A percentile compares a stretch with the other conserved stretches of the same genome.
Conservation (phyloP, 2,329 filamentous ascomycete species). For the Ceratocystis smalleyi region DNA sequence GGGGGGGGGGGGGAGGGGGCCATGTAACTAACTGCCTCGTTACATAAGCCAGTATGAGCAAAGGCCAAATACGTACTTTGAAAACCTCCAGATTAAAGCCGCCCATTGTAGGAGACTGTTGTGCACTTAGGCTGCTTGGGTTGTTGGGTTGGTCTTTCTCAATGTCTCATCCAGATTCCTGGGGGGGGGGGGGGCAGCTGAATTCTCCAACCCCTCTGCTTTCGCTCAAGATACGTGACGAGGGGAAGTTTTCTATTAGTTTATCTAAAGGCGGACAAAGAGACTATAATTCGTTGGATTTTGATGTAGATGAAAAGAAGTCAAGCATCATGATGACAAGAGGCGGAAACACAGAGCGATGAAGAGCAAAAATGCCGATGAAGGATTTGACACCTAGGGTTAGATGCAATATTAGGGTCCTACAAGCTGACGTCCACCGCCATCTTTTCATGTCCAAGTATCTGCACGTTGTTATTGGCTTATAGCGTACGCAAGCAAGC, state of each 20-base stretch:
- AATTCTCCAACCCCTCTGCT: too few relatives aligned
- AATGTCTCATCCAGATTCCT: too few relatives aligned
- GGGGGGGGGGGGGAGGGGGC: too few relatives aligned
- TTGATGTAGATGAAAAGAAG: background rate
- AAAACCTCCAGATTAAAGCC: slow-evolving; percentile 87
- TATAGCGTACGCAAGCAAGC: too few relatives aligned
- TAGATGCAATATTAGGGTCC: background rate
- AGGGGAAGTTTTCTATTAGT: too few relatives aligned
- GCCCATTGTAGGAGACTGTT: slow-evolving; percentile 38
- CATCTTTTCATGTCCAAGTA: background rate
- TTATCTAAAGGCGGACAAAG: background rate
- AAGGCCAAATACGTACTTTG: slow-evolving; percentile 45
- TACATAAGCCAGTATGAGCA: background rate
- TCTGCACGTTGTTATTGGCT: too few relatives aligned
- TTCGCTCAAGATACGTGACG: too few relatives aligned
- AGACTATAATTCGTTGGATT: too few relatives aligned
- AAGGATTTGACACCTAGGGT: background rate
- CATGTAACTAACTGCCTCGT: too few relatives aligned
- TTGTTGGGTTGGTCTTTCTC: too few relatives aligned
- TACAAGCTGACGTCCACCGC: background rate
- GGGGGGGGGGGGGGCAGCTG: too few relatives aligned
- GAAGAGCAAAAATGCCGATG: background rate
- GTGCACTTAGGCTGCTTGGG: too few relatives aligned
- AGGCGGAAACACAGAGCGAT: background rate
- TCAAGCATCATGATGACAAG: background rate